These are phyloP conservation scores for Colletotrichum sp. DNA, from an alignment of 2,329 filamentous ascomycete species.

Conservation along the genomic window DNA sequence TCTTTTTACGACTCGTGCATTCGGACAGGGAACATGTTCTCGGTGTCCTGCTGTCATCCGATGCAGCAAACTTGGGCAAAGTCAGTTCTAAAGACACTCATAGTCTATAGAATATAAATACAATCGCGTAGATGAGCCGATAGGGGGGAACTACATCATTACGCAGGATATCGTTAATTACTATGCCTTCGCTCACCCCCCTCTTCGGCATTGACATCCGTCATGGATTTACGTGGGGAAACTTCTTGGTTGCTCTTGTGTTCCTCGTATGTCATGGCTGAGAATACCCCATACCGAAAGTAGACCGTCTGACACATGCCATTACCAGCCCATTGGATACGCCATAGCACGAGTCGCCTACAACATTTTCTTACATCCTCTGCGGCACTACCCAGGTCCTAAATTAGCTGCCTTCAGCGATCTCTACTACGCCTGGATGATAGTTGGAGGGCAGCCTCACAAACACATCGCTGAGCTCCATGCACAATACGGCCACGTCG, in stretches of 20 bases:
- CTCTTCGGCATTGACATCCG: not conserved
- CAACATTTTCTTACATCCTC: slow-evolving; percentile 2
- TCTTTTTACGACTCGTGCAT: not conserved
- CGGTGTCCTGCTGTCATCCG: not conserved
- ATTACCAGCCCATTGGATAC: not conserved
- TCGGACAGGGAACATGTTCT: no score
- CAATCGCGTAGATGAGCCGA: not conserved
- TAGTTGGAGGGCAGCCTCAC: not conserved
- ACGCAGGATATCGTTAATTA: not conserved
- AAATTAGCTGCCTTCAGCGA: not conserved
- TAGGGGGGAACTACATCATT: not conserved
- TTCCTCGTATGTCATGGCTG: not conserved
- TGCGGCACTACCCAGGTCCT: slow-evolving; percentile 6
- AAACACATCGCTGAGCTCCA: not conserved
- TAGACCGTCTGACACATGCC: not conserved
- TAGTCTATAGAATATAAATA: not conserved
- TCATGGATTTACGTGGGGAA: not conserved
- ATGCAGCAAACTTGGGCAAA: not conserved
- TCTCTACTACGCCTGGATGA: not conserved
- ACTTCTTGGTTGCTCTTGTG: not conserved
- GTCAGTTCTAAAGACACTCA: not conserved
- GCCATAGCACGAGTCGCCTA: not conserved
- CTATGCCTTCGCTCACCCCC: not conserved
- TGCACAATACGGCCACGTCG: not conserved
- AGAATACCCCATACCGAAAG: not conserved